phyloP scores from a whole-genome alignment of 257 asterid species.

The Salvia hispanica region DNA sequence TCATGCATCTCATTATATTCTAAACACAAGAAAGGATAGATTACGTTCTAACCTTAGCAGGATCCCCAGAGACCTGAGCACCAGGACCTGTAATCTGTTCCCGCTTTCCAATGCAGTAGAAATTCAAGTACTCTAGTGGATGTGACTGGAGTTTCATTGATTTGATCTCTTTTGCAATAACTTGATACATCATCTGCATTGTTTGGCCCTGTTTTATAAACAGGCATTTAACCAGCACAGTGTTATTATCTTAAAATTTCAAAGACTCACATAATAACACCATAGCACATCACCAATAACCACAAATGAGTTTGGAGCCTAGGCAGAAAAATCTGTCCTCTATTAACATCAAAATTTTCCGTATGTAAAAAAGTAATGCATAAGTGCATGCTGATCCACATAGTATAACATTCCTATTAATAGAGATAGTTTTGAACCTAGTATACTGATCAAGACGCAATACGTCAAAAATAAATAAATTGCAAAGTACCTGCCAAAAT shows the following conservation, averaged over 20 bases:
- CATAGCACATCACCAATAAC: neutral
- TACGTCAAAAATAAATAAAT: constrained; percentile 22
- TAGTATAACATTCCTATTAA: neutral
- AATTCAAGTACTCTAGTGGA: constrained; percentile 81
- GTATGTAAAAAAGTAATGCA: constrained; percentile 3
- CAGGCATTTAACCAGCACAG: constrained; percentile 17
- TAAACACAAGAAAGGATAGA: constrained; percentile 18
- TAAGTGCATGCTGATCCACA: neutral
- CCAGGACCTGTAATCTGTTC: constrained; percentile 49
- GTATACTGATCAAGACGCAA: constrained; percentile 7
- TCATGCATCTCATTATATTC: constrained; percentile 7
- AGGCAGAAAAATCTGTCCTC: constrained; percentile 11
- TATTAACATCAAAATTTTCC: constrained; percentile 7
- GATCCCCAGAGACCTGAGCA: constrained; percentile 44
- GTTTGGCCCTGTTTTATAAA: constrained; percentile 66
- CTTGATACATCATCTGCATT: constrained; percentile 76
- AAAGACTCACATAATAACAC: constrained; percentile 3
- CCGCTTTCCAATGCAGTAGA: constrained; percentile 89
- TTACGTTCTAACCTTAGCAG: constrained; percentile 59
- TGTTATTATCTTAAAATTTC: constrained; percentile 12
- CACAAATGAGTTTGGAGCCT: neutral
- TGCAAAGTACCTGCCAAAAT: constrained; percentile 77
- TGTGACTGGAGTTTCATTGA: constrained; percentile 58
- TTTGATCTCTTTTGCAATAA: constrained; percentile 71
- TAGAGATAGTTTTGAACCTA: constrained; percentile 1